A percentile compares a stretch with the other conserved stretches of the same genome.
Conservation (phyloP, 345 rosid genomes). For the Rhodamnia rubescens region DNA sequence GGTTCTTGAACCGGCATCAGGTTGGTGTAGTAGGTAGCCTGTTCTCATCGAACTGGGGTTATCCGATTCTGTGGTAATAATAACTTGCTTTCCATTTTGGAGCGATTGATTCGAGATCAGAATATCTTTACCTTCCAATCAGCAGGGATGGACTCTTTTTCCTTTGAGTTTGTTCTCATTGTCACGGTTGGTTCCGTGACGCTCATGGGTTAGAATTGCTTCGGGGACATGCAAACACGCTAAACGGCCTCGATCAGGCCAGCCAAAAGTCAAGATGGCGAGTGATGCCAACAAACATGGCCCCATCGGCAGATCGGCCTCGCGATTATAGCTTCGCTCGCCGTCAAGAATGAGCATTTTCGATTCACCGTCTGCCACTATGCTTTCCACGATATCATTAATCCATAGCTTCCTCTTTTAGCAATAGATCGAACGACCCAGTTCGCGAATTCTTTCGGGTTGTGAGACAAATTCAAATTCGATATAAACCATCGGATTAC, state of each 20-base stretch:
- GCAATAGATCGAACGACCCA: background rate
- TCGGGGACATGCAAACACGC: background rate
- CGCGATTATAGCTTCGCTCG: too few relatives aligned
- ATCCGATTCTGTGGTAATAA: background rate
- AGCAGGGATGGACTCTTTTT: background rate
- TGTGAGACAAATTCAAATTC: background rate
- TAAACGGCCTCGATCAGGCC: background rate
- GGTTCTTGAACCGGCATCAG: background rate
- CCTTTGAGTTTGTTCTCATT: background rate
- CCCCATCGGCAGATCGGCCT: too few relatives aligned
- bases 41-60: background rate
- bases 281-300: background rate
- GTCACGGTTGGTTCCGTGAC: background rate
- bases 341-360: background rate
- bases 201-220: background rate
- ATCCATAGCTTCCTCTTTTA: background rate
- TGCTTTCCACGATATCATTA: background rate
- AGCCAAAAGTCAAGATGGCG: background rate
- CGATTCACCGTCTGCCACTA: background rate
- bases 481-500: background rate
- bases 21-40: background rate
- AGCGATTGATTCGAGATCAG: background rate
- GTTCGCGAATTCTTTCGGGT: background rate
- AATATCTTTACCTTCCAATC: background rate
- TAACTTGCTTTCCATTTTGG: background rate